Percentiles rank a stretch among this genome's conserved stretches.
Conservation (phyloP, 2,329 filamentous ascomycete species). For the Pseudogymnoascus sp. region DNA sequence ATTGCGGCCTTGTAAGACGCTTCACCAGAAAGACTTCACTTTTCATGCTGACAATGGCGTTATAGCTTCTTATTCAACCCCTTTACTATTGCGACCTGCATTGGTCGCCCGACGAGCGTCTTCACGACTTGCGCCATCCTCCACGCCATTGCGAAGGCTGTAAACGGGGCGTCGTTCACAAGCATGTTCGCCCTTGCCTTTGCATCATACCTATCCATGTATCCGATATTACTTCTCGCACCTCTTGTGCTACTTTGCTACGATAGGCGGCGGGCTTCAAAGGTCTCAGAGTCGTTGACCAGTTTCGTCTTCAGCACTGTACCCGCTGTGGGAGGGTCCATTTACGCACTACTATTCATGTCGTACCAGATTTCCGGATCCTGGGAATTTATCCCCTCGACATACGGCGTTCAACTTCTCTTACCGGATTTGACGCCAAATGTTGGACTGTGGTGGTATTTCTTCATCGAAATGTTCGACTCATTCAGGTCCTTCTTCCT, state of each 20-base stretch:
- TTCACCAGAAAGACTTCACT: background rate
- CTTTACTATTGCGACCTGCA: conserved; percentile 83
- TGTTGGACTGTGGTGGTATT: conserved; percentile 98
- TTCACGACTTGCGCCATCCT: conserved; percentile 87
- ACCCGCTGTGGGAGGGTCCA: conserved; percentile 43
- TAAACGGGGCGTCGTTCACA: conserved; percentile 63
- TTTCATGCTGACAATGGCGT: background rate
- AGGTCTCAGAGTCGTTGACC: conserved; percentile 30
- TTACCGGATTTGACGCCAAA: conserved; percentile 92
- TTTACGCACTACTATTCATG: conserved; percentile 58
- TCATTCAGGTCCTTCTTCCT: conserved; percentile 96
- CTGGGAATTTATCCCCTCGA: conserved; percentile 81
- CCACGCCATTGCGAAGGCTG: conserved; percentile 72
- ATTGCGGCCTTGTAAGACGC: conserved; percentile 67
- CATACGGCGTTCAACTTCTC: conserved; percentile 87
- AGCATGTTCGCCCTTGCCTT: conserved; percentile 80
- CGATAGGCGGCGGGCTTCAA: conserved; percentile 43
- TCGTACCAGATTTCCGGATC: conserved; percentile 72
- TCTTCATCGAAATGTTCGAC: conserved; percentile 99
- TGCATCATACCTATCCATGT: conserved; percentile 86
- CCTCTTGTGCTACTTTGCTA: conserved; percentile 75
- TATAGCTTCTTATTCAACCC: conserved; percentile 85
- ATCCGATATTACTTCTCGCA: conserved; percentile 78
- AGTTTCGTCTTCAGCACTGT: conserved; percentile 51
- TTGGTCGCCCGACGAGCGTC: conserved; percentile 80